Evolutionary conservation across 2,329 filamentous ascomycete genomes (phyloP), one percentile per base, ranked within the genome.

Genomic region (Exophiala sp.): DNA sequence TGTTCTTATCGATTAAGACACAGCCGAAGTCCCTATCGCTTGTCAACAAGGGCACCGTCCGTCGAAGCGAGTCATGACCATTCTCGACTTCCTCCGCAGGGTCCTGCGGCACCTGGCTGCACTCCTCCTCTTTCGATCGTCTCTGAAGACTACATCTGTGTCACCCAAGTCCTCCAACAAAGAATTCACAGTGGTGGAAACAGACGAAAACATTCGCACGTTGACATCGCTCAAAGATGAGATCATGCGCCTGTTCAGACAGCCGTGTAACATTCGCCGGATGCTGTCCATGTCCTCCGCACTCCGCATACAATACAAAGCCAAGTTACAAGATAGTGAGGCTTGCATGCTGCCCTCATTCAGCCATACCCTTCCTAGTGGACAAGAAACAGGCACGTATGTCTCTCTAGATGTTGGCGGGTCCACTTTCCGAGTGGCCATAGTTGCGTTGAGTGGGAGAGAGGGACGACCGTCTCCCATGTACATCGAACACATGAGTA

Each of bases 331-430:
- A 61, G 71, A 74, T 39, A 83, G 78, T 66, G 75, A 80, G 20
- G 78, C 80, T 54, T 83, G 79, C 69, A 86, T 86, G 83, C 71
- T 86, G 50, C 83, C 83, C 2, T 86, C 83, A 4, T 85, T 83
- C 69, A 83, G 80, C 65, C 76, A 84, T 64, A 78, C 78, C 14
- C 71, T 86, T 5, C 83, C 83, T 1, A 78, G 77, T 4, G 83
- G 83, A 3, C 66, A 74, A 44, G 83, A 86, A 66, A 73, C 69
- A 45, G 83, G 83, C 7, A 81, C 81, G 11, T 84, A 78, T 63
- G 70, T 86, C 34, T 81, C 82, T 4, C 71, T 86, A 54, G 83
- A 86, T 63, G 81, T 86, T 16, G 83, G 83, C 32, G 83, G 83
- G n/a, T 85, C 83, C 12, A 86, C 82, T 1, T 83, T 86, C 62